Percentiles rank a stretch among this genome's conserved stretches.
phyloP scores from a whole-genome alignment of 2,329 filamentous ascomycete species.

The Alternaria sp. region DNA sequence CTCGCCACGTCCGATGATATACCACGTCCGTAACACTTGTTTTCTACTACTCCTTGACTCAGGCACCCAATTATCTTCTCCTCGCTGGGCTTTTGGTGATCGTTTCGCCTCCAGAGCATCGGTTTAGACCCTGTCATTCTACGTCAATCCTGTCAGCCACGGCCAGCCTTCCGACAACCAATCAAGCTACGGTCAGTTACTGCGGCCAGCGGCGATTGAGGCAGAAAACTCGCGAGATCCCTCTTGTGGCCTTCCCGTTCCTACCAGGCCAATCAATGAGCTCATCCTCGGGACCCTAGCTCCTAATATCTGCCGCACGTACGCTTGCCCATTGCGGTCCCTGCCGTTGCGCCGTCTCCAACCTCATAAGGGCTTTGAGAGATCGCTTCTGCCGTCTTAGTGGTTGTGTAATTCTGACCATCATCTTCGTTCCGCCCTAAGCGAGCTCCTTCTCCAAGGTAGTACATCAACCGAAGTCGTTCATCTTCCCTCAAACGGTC shows the following conservation, averaged over 20 bases:
- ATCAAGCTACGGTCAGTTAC: slow-evolving; percentile 31
- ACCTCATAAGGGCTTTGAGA: slow-evolving; percentile 43
- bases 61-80: slow-evolving; percentile 24
- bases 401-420: slow-evolving; percentile 47
- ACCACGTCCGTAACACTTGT: slow-evolving; percentile 31
- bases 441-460: slow-evolving; percentile 44
- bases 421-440: slow-evolving; percentile 50
- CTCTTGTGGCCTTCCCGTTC: slow-evolving; percentile 45
- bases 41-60: slow-evolving; percentile 26
- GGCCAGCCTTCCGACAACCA: slow-evolving; percentile 35
- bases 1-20: slow-evolving; percentile 46
- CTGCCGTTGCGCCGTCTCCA: slow-evolving; percentile 44
- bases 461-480: slow-evolving; percentile 40
- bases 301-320: slow-evolving; percentile 34
- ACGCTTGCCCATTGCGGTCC: slow-evolving; percentile 35
- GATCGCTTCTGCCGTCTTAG: slow-evolving; percentile 39
- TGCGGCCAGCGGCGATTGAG: slow-evolving; percentile 45
- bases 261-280: slow-evolving; percentile 33
- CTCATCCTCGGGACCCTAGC: slow-evolving; percentile 27
- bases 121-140: slow-evolving; percentile 42
- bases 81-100: slow-evolving; percentile 33
- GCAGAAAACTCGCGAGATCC: slow-evolving; percentile 40
- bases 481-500: slow-evolving; percentile 46
- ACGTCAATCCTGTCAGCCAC: slow-evolving; percentile 43
- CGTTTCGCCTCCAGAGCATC: slow-evolving; percentile 48